Evolutionary conservation across 805 yeast species (phyloP), one percentile per base, ranked within the genome.

Genomic region (Hanseniaspora nectarophila): DNA sequence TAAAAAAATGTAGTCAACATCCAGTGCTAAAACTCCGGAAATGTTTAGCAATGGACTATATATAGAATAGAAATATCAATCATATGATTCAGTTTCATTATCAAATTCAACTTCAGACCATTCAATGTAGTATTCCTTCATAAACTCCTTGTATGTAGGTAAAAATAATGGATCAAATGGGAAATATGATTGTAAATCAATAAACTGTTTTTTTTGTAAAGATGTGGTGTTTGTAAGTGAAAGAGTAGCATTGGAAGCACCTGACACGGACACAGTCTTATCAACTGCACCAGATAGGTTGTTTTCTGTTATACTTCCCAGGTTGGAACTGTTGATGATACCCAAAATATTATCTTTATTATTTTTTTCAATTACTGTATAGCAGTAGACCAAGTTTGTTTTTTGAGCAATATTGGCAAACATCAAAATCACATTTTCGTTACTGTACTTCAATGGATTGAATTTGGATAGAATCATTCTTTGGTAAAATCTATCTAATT

Each of bases 131-230:
- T 74, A 73, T 5, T 67, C 71, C 31, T 73, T 70, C 53, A 92
- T 68, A 32, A 78, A 63, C 37, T 67, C 64, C 59, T 80, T 78
- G 45, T 85, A 76, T 10, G 67, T 67, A 43, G 81, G 82, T 56
- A 90, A 73, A 47, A 84, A 77, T 56, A 92, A 67, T 1, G 98
- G 98, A 70, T 90, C 97, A 64, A 85, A 90, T 12, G 98, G 98
- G 67, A 90, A 90, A 64, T 87, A 90, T n/a, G 92, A 88, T 64
- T 89, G 96, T 49, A 90, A 71, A 60, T 87, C 95, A 58, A 85
- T 74, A 61, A 85, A 87, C 61, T 88, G 95, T 62, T 85, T 89
- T 60, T 81, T 81, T 52, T 78, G 77, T 29, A 73, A 73, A 57
- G 77, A 71, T 50, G 74, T 47, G 18, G 45, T 73, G 58, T 67